These are phyloP conservation scores for Cicer yamashitae DNA, from an alignment of 306 rosid species.

Conservation along the genomic window DNA sequence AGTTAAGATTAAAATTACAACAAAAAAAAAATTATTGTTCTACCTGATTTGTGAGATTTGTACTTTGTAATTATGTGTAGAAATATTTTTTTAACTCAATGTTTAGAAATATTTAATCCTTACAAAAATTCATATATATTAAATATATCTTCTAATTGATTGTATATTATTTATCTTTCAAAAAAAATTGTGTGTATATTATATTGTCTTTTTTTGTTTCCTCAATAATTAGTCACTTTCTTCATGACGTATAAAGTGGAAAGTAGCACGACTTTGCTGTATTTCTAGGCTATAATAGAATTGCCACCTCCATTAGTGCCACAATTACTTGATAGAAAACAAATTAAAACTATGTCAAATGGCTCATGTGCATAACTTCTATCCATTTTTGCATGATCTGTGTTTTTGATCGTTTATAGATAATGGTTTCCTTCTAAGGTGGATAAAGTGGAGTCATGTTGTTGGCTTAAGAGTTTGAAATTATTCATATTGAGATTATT, in stretches of 20 bases:
- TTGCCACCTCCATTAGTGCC: slow-evolving; percentile 31
- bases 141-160: too few species aligned
- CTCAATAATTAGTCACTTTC: not conserved
- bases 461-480: slow-evolving; percentile 15
- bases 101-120: too few species aligned
- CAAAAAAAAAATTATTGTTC: too few species aligned
- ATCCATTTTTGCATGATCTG: slow-evolving; percentile 3
- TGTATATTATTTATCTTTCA: not conserved
- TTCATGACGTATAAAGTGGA: slow-evolving; percentile 41
- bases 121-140: too few species aligned
- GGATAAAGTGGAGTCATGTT: slow-evolving; percentile 42
- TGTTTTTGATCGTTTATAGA: not conserved
- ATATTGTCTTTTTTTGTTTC: not conserved
- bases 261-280: slow-evolving; percentile 38
- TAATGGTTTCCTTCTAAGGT: slow-evolving; percentile 42
- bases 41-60: not conserved
- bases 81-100: too few species aligned
- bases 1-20: not conserved
- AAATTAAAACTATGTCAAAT: slow-evolving; percentile 1
- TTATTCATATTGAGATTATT: slow-evolving; percentile 7
- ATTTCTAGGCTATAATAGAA: not conserved
- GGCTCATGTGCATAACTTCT: slow-evolving; percentile 11
- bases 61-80: too few species aligned
- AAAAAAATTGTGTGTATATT: too few species aligned
- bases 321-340: slow-evolving; percentile 11